Evolutionary conservation across 768 basidiomycete genomes (phyloP).

Genomic region (Kondoa subrosea): DNA sequence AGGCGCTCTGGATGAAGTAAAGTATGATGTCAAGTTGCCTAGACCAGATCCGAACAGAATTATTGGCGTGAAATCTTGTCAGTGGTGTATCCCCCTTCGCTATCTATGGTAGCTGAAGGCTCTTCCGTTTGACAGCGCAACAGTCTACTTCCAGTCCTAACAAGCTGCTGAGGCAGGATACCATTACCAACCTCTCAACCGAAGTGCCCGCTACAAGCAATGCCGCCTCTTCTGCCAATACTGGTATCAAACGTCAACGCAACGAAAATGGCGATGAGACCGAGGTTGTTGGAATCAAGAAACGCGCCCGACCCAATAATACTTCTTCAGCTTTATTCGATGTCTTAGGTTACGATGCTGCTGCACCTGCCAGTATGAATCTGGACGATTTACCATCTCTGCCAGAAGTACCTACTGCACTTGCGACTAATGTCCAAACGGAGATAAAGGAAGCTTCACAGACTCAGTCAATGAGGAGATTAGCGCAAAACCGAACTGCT

Average conservation of each 20-base stretch:
- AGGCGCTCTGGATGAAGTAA: neutral
- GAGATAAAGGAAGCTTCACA: too few species aligned
- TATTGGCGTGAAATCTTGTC: neutral
- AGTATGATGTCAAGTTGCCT: neutral
- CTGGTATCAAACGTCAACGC: neutral
- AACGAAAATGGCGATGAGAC: conserved; percentile 7
- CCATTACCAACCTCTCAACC: neutral
- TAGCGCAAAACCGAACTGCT: neutral
- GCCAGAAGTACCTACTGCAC: too few species aligned
- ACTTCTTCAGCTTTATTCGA: neutral
- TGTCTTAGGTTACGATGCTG: neutral
- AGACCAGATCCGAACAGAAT: conserved; percentile 1
- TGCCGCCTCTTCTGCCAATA: too few species aligned
- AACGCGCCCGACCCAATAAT: neutral
- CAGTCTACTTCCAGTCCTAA: neutral
- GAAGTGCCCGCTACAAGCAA: too few species aligned
- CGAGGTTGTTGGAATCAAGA: conserved; percentile 7
- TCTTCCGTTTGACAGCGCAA: neutral
- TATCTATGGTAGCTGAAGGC: neutral
- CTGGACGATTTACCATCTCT: neutral
- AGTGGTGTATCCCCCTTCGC: neutral
- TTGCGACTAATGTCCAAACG: too few species aligned
- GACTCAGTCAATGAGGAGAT: neutral
- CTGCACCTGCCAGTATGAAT: neutral
- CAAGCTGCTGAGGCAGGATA: neutral